Evolutionary conservation across 176 grass and related monocot genomes (phyloP).

Genomic region (Canna indica): DNA sequence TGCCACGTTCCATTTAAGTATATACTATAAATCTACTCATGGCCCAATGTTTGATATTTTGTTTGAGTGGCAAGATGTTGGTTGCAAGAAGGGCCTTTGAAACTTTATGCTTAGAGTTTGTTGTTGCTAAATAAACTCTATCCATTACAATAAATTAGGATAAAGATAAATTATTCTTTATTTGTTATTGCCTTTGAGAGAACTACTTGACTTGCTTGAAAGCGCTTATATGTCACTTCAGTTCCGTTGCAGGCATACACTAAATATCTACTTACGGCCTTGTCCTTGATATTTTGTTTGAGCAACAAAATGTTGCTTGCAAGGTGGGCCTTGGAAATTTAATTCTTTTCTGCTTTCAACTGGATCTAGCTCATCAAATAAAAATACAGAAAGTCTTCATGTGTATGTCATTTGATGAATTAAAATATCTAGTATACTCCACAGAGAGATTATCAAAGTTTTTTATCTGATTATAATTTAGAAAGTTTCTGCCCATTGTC

Average conservation of each 20-base stretch:
- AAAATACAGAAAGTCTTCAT: not conserved
- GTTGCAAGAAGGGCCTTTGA: no score
- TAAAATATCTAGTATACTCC: not conserved
- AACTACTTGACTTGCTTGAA: slow-evolving; percentile 19
- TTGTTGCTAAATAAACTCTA: no score
- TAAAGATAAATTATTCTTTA: no score
- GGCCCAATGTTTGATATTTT: no score
- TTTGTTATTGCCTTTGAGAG: slow-evolving; percentile 22
- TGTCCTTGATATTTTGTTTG: not conserved
- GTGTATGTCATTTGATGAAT: not conserved
- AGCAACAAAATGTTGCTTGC: not conserved
- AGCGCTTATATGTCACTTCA: slow-evolving; percentile 22
- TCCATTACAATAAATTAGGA: not conserved
- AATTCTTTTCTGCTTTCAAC: not conserved
- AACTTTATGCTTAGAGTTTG: no score
- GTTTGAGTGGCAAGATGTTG: no score
- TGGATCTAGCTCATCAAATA: not conserved
- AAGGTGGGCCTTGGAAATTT: slow-evolving; percentile 8
- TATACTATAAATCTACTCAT: no score
- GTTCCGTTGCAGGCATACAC: slow-evolving; percentile 36
- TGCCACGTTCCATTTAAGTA: no score
- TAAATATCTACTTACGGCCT: slow-evolving; percentile 4
- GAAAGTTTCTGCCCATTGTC: no score
- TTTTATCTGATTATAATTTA: no score
- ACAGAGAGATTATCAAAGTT: no score